phyloP scores from a whole-genome alignment of 805 yeast species.

The Myxozyma vanderwaltii region DNA sequence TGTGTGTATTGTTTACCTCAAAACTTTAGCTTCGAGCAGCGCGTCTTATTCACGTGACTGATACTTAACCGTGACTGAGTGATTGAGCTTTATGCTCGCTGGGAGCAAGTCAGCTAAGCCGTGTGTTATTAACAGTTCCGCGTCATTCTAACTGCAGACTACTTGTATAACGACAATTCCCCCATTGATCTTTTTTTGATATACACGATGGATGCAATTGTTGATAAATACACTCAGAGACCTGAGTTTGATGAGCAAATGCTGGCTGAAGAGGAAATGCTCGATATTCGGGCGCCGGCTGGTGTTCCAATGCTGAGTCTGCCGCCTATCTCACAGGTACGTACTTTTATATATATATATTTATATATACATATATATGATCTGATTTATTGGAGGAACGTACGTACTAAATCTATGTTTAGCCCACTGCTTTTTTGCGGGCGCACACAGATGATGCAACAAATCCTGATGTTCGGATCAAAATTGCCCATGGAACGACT shows the following conservation, averaged over 20 bases:
- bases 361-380: background rate
- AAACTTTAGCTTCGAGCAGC: background rate
- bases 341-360: background rate
- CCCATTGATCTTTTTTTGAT: background rate
- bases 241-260: slow-evolving; percentile 22
- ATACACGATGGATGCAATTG: slow-evolving; percentile 41
- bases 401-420: slow-evolving; percentile 33
- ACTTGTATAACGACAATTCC: background rate
- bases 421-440: slow-evolving; percentile 88
- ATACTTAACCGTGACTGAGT: background rate
- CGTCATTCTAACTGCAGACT: background rate
- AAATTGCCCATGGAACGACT: slow-evolving; percentile 99
- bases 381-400: slow-evolving; percentile 1
- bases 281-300: slow-evolving; percentile 16
- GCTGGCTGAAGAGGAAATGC: slow-evolving; percentile 27
- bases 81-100: background rate
- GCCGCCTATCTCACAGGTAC: slow-evolving; percentile 41
- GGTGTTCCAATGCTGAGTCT: slow-evolving; percentile 34
- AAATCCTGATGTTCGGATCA: slow-evolving; percentile 92
- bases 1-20: slow-evolving; percentile 2
- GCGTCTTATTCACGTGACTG: slow-evolving; percentile 7
- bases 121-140: slow-evolving; percentile 1
- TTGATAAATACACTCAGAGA: slow-evolving; percentile 34
- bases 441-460: slow-evolving; percentile 97
- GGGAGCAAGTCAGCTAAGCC: background rate